Evolutionary conservation across 805 yeast species (phyloP).

Genomic region (Metschnikowia santaceciliae): DNA sequence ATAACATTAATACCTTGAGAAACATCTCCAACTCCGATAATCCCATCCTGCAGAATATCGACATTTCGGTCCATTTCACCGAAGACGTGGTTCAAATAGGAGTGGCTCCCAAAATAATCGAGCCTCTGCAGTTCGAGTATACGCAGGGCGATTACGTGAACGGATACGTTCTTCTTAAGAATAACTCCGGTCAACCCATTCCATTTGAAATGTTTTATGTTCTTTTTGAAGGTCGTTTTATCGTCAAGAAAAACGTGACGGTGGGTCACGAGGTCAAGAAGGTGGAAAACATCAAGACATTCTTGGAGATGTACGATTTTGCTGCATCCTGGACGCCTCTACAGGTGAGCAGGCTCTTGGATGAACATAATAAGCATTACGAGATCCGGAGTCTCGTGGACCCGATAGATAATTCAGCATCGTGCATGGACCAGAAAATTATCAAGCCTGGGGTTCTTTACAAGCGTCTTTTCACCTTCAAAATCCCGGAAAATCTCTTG

Average conservation of each 20-base stretch:
- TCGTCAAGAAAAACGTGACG: constrained; percentile 16
- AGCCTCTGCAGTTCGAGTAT: constrained; percentile 42
- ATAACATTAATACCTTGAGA: constrained; percentile 32
- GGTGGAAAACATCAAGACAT: constrained; percentile 23
- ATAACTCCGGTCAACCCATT: constrained; percentile 37
- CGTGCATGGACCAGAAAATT: constrained; percentile 16
- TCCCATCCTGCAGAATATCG: constrained; percentile 22
- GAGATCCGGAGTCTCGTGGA: constrained; percentile 16
- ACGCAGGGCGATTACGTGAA: constrained; percentile 64
- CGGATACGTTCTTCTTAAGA: constrained; percentile 47
- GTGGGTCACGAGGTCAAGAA: constrained; percentile 11
- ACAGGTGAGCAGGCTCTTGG: constrained; percentile 28
- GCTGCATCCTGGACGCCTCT: constrained; percentile 48
- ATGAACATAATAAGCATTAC: constrained; percentile 15
- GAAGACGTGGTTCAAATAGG: constrained; percentile 30
- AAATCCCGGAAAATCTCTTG: constrained; percentile 33
- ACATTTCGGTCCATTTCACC: constrained; percentile 30
- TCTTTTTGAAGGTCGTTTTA: constrained; percentile 49
- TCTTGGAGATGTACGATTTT: constrained; percentile 40
- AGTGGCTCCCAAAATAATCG: constrained; percentile 24
- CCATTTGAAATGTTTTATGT: constrained; percentile 63
- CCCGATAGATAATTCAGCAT: constrained; percentile 24
- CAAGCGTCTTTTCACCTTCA: constrained; percentile 41
- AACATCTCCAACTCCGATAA: constrained; percentile 30
- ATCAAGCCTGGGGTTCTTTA: constrained; percentile 23